These are phyloP conservation scores for Diaporthe citriasiana DNA, from an alignment of 2,329 filamentous ascomycete genomes.

Conservation along the genomic window DNA sequence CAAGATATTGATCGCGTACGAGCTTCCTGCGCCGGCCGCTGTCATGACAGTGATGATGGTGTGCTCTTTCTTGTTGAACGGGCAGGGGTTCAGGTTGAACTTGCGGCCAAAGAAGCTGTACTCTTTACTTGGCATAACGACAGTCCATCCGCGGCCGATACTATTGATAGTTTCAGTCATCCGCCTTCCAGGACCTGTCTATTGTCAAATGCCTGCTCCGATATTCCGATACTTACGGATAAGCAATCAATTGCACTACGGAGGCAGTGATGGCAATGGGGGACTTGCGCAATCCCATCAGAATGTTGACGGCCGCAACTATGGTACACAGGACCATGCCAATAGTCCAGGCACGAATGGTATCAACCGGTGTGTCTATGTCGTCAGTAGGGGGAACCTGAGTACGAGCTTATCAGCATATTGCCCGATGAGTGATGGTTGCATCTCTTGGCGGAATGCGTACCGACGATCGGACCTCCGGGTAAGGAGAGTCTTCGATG, in stretches of 20 bases:
- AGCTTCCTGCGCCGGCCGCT: constrained; percentile 43
- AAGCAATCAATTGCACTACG: constrained; percentile 25
- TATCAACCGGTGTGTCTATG: constrained; percentile 21
- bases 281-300: constrained; percentile 27
- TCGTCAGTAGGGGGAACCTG: constrained; percentile 29
- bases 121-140: constrained; percentile 31
- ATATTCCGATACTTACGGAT: constrained; percentile 1
- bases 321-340: constrained; percentile 30
- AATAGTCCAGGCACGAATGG: constrained; percentile 24
- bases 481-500: constrained; percentile 35
- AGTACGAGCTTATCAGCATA: constrained; percentile 8
- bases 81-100: constrained; percentile 50
- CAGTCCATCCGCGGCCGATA: constrained; percentile 16
- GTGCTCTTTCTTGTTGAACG: constrained; percentile 54
- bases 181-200: fast-evolving
- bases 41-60: constrained; percentile 51
- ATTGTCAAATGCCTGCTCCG: background rate
- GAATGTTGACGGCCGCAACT: constrained; percentile 16
- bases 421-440: background rate
- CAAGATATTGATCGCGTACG: constrained; percentile 56
- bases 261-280: constrained; percentile 20
- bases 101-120: constrained; percentile 44
- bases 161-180: background rate
- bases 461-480: constrained; percentile 50
- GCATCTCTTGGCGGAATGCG: background rate